Base-by-base conservation (phyloP, 139 green algal genomes). In the Dunaliella primolecta region DNA sequence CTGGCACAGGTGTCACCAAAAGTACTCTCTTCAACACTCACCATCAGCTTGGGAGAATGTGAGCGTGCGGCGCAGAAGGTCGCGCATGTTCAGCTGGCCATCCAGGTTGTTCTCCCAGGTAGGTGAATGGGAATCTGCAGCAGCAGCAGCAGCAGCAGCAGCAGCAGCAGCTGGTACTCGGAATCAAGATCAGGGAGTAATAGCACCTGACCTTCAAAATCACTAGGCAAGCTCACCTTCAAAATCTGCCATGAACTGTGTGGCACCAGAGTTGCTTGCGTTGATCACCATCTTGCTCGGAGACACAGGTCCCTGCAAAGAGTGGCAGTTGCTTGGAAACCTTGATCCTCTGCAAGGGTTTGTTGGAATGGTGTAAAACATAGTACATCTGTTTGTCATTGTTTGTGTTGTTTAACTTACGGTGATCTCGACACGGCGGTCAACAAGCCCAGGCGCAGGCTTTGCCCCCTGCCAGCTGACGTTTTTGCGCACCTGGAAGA, bases 281-380 rank as follows among this genome's bases (percentile, higher is more conserved):
- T 98, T 98, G 91, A 98, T 98, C 38, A 98, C 93, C 95, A 98
- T 98, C 89, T 98, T 98, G 74, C 92, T 11, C 15, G 46, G 88
- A 76, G 97, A 93, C 29, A 96, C 93, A 57, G 94, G 95, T 3
- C 95, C 80, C 80, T 84, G 80, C 2, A 27, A 36, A 25, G 27
- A 80, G 75, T 23, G 31, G 74, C 74, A 80, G 74, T 27, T 35
- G 29, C 25, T 7, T 20, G 29, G n/a, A 21, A 36, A n/a, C n/a
- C n/a, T n/a, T n/a, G n/a, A n/a, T n/a, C n/a, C n/a, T n/a, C n/a
- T n/a, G n/a, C n/a, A n/a, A n/a, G n/a, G n/a, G n/a, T n/a, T n/a
- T n/a, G n/a, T n/a, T n/a, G n/a, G n/a, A n/a, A n/a, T n/a, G n/a
- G n/a, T n/a, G n/a, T n/a, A n/a, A n/a, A n/a, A n/a, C n/a, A n/a